Base-by-base conservation (phyloP, 2,329 filamentous ascomycete species). In the Aureobasidium lini region DNA sequence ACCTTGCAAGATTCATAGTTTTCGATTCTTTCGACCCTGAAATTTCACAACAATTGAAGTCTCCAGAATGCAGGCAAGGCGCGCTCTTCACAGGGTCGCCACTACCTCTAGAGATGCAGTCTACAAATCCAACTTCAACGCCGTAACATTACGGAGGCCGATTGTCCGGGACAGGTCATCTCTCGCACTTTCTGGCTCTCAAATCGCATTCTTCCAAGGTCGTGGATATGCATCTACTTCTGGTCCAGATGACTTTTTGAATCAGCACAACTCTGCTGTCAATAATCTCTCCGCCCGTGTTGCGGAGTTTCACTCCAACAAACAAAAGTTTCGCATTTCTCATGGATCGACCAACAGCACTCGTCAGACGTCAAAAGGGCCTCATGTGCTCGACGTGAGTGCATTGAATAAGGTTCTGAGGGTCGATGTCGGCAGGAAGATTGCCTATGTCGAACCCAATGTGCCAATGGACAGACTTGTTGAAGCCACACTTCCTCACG, bases 271-370 rank as follows among this genome's bases (percentile, higher is more conserved):
- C 57, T 67, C 71, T 57, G 70, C 73, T 23, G 79, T 83, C 29
- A 66, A 74, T 32, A 64, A 67, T 46, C 77, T 83, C 34, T 74
- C 79, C 6, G 68, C 71, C 4, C 73, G 70, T 57, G 77, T 83
- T 48, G 73, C 73, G 53, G 66, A 71, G 11, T 83, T 82, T 69
- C 76, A 83, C 67, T 70, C 75, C 11, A 75, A 75, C 46, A 73
- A 79, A 58, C 73, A 80, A 67, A 81, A 85, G 2, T 91, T 89
- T 72, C 81, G 87, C n/a, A 85, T 91, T 68, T 88, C 84, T 66
- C 88, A 91, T 72, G 88, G 88, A 62, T 84, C 86, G 0, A 90
- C 88, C 29, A 90, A 89, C 74, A 89, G 84, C 71, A 91, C 88
- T 39, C 84, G 88, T 7, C 79, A 80, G 29, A 70, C 71, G 8